Conservation (phyloP, 495 filamentous ascomycete genomes). For the Lentithecium fluviatile region DNA sequence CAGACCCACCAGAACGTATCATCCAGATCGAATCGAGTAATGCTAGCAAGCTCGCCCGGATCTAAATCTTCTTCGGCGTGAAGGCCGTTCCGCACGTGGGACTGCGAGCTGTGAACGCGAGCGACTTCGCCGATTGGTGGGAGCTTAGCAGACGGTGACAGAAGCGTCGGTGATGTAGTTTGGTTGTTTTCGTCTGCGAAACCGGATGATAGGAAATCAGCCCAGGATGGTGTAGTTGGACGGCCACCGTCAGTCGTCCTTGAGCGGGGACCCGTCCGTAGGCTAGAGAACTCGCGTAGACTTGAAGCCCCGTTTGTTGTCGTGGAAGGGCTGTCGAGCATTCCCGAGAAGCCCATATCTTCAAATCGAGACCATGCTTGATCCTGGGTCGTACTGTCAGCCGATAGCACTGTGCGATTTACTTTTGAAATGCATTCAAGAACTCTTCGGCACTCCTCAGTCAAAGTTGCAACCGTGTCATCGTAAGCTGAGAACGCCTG, state of each 20-base stretch:
- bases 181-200: slow-evolving; percentile 71
- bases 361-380: slow-evolving; percentile 96
- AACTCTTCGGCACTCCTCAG: slow-evolving; percentile 90
- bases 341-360: slow-evolving; percentile 83
- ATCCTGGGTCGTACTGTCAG: slow-evolving; percentile 58
- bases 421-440: slow-evolving; percentile 81
- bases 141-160: slow-evolving; percentile 89
- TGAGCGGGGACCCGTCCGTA: slow-evolving; percentile 65
- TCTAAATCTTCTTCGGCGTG: slow-evolving; percentile 66
- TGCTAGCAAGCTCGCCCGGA: slow-evolving; percentile 91
- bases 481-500: slow-evolving; percentile 83
- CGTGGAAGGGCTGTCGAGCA: slow-evolving; percentile 37
- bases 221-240: slow-evolving; percentile 96
- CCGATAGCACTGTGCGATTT: slow-evolving; percentile 72
- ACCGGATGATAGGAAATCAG: slow-evolving; percentile 91
- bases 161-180: slow-evolving; percentile 56
- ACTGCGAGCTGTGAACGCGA: slow-evolving; percentile 82
- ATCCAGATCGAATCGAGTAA: slow-evolving; percentile 80
- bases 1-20: slow-evolving; percentile 99
- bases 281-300: slow-evolving; percentile 36
- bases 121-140: slow-evolving; percentile 69
- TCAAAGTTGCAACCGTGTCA: slow-evolving; percentile 82
- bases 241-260: slow-evolving; percentile 64
- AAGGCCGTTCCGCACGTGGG: slow-evolving; percentile 66
- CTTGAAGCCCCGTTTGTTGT: slow-evolving; percentile 23